These are phyloP conservation scores for Ochromonas danica DNA, from an alignment of 108 stramenopile species.

Conservation along the genomic window DNA sequence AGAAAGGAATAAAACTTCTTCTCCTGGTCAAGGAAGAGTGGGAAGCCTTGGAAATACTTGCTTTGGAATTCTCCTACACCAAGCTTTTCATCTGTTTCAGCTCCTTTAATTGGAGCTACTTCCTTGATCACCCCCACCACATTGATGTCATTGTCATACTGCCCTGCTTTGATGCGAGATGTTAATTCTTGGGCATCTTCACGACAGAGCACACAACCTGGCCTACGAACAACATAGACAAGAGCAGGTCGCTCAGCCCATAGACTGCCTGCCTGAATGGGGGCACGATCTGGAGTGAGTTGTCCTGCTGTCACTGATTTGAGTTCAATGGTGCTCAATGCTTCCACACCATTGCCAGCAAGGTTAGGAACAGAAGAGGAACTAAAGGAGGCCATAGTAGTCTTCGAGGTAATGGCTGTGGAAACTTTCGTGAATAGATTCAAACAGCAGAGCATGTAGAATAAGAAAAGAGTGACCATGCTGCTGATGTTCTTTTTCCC, in stretches of 20 bases:
- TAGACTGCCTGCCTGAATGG: neutral
- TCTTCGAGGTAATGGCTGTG: too few relatives aligned
- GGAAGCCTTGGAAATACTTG: slow-evolving; percentile 59
- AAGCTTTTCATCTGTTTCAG: slow-evolving; percentile 63
- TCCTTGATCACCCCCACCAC: slow-evolving; percentile 65
- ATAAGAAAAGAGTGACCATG: slow-evolving; percentile 2
- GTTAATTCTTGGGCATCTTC: slow-evolving; percentile 72
- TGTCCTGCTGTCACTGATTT: neutral
- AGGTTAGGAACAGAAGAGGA: neutral
- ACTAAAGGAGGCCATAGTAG: too few relatives aligned
- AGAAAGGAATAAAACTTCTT: slow-evolving; percentile 68
- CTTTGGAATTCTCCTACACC: slow-evolving; percentile 66
- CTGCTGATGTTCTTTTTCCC: too few relatives aligned
- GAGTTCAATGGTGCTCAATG: neutral
- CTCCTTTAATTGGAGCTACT: slow-evolving; percentile 51
- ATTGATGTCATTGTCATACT: neutral
- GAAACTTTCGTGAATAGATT: too few relatives aligned
- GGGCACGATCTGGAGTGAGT: neutral
- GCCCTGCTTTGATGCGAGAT: slow-evolving; percentile 62
- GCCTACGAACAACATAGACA: slow-evolving; percentile 40
- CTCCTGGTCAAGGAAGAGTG: slow-evolving; percentile 64
- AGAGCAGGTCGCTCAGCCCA: neutral
- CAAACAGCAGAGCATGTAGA: too few relatives aligned
- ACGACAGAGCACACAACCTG: slow-evolving; percentile 77
- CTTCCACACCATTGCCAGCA: neutral